Evolutionary conservation across 495 filamentous ascomycete genomes (phyloP).

Genomic region (Hypoxylon perforatum): DNA sequence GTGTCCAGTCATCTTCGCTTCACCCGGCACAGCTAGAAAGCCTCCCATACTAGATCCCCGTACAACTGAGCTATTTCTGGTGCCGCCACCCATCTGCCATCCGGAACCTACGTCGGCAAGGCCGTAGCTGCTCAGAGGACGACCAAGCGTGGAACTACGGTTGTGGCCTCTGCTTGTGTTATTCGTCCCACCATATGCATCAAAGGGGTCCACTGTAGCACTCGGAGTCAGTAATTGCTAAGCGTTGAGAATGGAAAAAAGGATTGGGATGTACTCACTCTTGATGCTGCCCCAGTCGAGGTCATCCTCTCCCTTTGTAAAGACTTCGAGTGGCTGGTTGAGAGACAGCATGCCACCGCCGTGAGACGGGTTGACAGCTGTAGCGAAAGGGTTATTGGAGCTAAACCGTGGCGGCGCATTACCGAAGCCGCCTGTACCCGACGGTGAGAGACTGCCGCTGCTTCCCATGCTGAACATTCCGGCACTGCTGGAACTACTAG

Average conservation of each 20-base stretch:
- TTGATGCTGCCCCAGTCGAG: slow-evolving; percentile 82
- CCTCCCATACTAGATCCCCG: slow-evolving; percentile 81
- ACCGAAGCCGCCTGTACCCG: slow-evolving; percentile 28
- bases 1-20: slow-evolving; percentile 16
- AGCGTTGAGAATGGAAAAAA: neutral
- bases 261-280: slow-evolving; percentile 26
- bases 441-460: slow-evolving; percentile 38
- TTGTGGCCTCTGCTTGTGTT: slow-evolving; percentile 32
- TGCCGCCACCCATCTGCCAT: slow-evolving; percentile 55
- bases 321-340: slow-evolving; percentile 78
- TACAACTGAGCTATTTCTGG: slow-evolving; percentile 57
- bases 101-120: slow-evolving; percentile 54
- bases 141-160: slow-evolving; percentile 36
- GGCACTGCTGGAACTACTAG: slow-evolving; percentile 50
- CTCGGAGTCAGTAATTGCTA: slow-evolving; percentile 6
- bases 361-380: slow-evolving; percentile 46
- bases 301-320: slow-evolving; percentile 86
- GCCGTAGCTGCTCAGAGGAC: slow-evolving; percentile 64
- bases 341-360: slow-evolving; percentile 52
- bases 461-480: slow-evolving; percentile 36
- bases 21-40: slow-evolving; percentile 79
- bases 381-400: slow-evolving; percentile 65
- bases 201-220: slow-evolving; percentile 47
- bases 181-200: slow-evolving; percentile 35
- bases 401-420: slow-evolving; percentile 50